These are phyloP conservation scores for Candida sithepensis DNA, from an alignment of 805 yeast species.

Conservation along the genomic window DNA sequence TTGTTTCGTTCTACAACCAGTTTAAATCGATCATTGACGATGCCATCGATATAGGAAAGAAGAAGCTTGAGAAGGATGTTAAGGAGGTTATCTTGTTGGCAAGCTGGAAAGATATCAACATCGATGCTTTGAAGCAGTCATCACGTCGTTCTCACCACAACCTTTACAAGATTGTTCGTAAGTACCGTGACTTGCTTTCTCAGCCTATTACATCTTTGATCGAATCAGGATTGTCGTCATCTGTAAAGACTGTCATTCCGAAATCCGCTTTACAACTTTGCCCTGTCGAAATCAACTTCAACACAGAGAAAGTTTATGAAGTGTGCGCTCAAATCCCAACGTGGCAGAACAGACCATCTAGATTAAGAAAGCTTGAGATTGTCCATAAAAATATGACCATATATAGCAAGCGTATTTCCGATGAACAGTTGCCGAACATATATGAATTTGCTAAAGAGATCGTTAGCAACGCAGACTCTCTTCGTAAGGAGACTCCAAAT, in stretches of 20 bases:
- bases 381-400: conserved; percentile 55
- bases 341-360: conserved; percentile 56
- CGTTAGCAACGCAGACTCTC: conserved; percentile 52
- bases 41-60: conserved; percentile 42
- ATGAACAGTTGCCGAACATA: conserved; percentile 44
- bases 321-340: conserved; percentile 35
- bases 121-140: conserved; percentile 90
- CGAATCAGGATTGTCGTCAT: conserved; percentile 50
- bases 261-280: conserved; percentile 7
- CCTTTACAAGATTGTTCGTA: conserved; percentile 78
- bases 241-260: conserved; percentile 4
- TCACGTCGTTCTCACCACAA: conserved; percentile 84
- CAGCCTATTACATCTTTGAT: conserved; percentile 51
- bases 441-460: conserved; percentile 53
- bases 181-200: conserved; percentile 64
- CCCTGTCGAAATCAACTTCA: conserved; percentile 5
- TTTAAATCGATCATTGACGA: conserved; percentile 50
- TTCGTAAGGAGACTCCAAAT: conserved; percentile 76
- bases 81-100: conserved; percentile 84
- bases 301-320: conserved; percentile 1
- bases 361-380: conserved; percentile 47
- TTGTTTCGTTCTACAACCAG: conserved; percentile 63
- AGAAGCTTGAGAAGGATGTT: conserved; percentile 69
- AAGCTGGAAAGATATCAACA: conserved; percentile 95
- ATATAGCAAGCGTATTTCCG: conserved; percentile 35